Conservation (phyloP, 305 asterid genomes). For the Caryopteris hybrid region DNA sequence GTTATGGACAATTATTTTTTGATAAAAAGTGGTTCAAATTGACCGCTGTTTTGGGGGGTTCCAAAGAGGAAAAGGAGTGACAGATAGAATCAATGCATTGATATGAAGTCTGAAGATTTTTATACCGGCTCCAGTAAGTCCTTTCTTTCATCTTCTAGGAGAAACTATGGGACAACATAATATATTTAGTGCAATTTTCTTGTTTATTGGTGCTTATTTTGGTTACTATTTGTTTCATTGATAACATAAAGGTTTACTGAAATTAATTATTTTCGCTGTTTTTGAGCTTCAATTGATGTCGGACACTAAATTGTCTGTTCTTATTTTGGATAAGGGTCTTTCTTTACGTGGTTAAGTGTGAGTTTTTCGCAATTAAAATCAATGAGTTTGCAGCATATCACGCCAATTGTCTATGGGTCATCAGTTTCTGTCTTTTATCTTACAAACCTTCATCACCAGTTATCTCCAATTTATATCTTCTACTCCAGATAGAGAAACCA, state of each 20-base stretch:
- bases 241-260: background rate
- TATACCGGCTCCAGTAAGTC: conserved; percentile 37
- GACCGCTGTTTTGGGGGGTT: conserved; percentile 12
- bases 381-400: no score
- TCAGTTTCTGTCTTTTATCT: background rate
- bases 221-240: background rate
- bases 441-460: background rate
- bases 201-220: background rate
- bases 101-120: conserved; percentile 49
- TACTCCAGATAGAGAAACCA: background rate
- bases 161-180: background rate
- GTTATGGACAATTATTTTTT: background rate
- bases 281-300: background rate
- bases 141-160: background rate
- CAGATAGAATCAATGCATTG: conserved; percentile 31
- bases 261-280: background rate
- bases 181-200: background rate
- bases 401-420: no score
- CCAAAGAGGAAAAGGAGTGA: background rate
- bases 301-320: background rate
- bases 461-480: background rate
- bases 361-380: no score
- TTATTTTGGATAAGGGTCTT: conserved; percentile 2
- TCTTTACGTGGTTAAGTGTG: background rate
- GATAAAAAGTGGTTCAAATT: background rate